Base-by-base conservation (phyloP, 2,329 filamentous ascomycete species). In the Plectosphaerella cucumerina region DNA sequence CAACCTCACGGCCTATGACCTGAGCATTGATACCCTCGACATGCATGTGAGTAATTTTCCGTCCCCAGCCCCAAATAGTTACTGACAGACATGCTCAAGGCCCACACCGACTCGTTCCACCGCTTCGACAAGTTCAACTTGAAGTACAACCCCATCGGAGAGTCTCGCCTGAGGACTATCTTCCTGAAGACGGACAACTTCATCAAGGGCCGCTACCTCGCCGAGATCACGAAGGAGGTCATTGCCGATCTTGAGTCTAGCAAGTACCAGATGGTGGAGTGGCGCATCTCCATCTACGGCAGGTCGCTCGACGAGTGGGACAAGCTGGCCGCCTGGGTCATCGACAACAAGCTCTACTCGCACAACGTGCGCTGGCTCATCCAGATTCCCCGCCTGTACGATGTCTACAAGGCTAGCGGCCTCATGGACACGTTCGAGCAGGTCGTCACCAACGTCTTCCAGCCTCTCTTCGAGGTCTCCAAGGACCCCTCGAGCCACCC, bases 211-310 rank as follows among this genome's bases (percentile, higher is more conserved):
- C 87, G 93, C 47, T 99, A 99, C 65, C 76, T 99, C 42, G 94
- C 94, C 1, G 94, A 99, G 68, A 97, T 99, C 56, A 97, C 93
- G 3, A 96, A 96, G 63, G 94, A 99, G 70, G 94, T 99, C 56
- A 97, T 99, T 50, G 85, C 91, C 3, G 94, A 99, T 77, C 75
- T 99, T 31, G 94, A 99, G 69, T 96, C 93, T 46, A 97, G 92
- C 81, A 99, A 99, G 68, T 99, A 99, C 64, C 94, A 99, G 67
- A 97, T 99, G 89, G 94, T 94, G 2, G 94, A 99, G 72, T 99
- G 95, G 92, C 90, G 94, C 42, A 96, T 99, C 59, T 97, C 92
- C 21, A 90, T 99, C 57, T 99, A 99, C 62, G 94, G 94, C 56
- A 89, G 90, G 65, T 88, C 87, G 3, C 79, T 96, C 39, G 86